These are phyloP conservation scores for Colletotrichum tofieldiae DNA, from an alignment of 2,329 filamentous ascomycete species.

Conservation along the genomic window DNA sequence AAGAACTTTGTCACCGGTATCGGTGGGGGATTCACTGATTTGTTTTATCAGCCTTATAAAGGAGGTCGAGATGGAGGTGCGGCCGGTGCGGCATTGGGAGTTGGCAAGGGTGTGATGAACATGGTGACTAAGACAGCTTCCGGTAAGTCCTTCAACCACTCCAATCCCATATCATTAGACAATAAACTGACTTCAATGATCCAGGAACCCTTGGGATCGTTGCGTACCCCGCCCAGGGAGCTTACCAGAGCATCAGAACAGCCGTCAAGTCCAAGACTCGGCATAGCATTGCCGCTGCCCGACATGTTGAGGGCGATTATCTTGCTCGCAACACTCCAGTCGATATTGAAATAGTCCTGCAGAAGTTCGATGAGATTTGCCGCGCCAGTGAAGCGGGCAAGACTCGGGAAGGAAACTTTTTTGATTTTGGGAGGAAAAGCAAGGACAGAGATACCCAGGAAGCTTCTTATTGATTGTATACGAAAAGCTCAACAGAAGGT, in stretches of 20 bases:
- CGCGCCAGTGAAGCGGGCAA: constrained; percentile 2
- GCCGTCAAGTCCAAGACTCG: constrained; percentile 39
- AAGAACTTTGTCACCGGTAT: constrained; percentile 61
- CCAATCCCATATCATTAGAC: not conserved
- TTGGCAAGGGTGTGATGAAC: constrained; percentile 59
- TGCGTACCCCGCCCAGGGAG: constrained; percentile 44
- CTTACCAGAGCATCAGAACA: constrained; percentile 43
- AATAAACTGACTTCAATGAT: not conserved
- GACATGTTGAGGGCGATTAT: constrained; percentile 39
- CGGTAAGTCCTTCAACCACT: constrained; percentile 15
- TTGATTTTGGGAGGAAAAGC: not conserved
- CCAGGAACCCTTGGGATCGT: constrained; percentile 45
- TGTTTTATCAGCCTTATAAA: constrained; percentile 59
- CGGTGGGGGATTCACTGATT: constrained; percentile 60
- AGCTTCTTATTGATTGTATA: not conserved
- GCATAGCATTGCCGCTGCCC: constrained; percentile 15
- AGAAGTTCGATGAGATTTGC: constrained; percentile 28
- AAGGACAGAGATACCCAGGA: constrained; percentile 21
- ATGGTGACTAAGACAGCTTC: constrained; percentile 45
- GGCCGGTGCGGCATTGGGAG: constrained; percentile 58
- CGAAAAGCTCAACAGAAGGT: too few relatives aligned
- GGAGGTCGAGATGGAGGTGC: constrained; percentile 58
- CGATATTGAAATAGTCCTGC: not conserved
- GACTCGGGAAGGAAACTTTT: not conserved
- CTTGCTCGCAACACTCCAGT: constrained; percentile 10